Percentiles rank a stretch among this genome's conserved stretches.
phyloP scores from a whole-genome alignment of 129 eudicot genomes.

The Rutidosis leptorrhynchoides region DNA sequence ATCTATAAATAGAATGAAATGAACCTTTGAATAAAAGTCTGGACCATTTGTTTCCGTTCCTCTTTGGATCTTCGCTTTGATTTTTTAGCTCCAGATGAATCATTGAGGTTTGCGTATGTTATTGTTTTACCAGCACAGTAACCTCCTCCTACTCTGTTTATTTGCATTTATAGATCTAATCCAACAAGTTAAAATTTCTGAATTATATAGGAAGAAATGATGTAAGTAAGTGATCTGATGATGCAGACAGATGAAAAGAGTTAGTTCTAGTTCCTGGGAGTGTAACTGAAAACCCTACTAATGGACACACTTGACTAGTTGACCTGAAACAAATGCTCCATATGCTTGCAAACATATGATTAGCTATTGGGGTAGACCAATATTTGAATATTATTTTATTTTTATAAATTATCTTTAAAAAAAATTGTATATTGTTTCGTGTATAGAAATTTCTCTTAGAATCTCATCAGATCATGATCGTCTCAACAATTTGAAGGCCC shows the following conservation, averaged over 20 bases:
- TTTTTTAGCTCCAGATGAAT: constrained; percentile 55
- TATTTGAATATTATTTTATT: no score
- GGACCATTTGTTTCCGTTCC: constrained; percentile 76
- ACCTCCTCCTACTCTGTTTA: constrained; percentile 44
- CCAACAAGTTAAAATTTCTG: not conserved
- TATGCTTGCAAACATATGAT: no score
- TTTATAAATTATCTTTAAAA: no score
- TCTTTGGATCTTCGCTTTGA: constrained; percentile 77
- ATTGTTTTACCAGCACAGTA: constrained; percentile 55
- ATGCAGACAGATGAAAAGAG: not conserved
- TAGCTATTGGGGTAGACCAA: no score
- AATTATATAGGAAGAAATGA: not conserved
- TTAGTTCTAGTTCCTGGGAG: no score
- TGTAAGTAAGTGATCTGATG: not conserved
- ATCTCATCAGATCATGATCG: no score
- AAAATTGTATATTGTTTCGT: no score
- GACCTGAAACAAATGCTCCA: no score
- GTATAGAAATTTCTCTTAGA: no score
- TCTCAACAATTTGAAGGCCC: no score
- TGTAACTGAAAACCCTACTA: no score
- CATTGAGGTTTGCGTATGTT: constrained; percentile 53
- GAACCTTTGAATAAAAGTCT: constrained; percentile 71
- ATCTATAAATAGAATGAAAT: not conserved
- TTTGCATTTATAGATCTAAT: constrained; percentile 43
- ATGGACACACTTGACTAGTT: not conserved